Percentiles rank a stretch among this genome's conserved stretches.
phyloP scores from a whole-genome alignment of 1,284 basidiomycete genomes.

The Sutorius eximius region DNA sequence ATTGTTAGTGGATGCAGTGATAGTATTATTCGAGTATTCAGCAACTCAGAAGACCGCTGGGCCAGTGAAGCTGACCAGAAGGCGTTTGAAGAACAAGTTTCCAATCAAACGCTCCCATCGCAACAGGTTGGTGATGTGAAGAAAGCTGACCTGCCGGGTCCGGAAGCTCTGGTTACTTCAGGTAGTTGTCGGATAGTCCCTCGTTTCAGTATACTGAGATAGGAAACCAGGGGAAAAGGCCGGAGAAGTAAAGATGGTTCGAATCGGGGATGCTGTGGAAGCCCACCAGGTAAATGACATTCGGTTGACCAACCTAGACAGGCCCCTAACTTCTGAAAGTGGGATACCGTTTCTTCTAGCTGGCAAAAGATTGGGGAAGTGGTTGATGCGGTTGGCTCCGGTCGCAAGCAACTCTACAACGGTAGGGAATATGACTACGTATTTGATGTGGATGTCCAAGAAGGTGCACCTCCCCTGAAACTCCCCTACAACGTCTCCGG shows the following conservation, averaged over 20 bases:
- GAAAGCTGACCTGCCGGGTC: conserved; percentile 82
- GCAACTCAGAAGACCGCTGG: conserved; percentile 70
- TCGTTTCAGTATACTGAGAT: conserved; percentile 9
- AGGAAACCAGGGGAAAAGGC: conserved; percentile 73
- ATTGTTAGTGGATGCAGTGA: conserved; percentile 92
- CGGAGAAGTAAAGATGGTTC: conserved; percentile 92
- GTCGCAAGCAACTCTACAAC: conserved; percentile 83
- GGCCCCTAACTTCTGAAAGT: conserved; percentile 43
- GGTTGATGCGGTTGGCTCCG: conserved; percentile 88
- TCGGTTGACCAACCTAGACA: neutral
- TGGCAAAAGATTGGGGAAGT: conserved; percentile 98
- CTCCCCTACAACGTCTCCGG: conserved; percentile 91
- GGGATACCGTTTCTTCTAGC: conserved; percentile 66
- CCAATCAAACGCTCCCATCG: conserved; percentile 65
- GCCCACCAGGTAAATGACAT: conserved; percentile 71
- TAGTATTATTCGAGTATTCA: conserved; percentile 86
- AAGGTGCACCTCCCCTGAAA: conserved; percentile 91
- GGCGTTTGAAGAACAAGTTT: conserved; percentile 71
- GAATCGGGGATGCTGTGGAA: conserved; percentile 76
- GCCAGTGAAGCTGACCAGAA: conserved; percentile 68
- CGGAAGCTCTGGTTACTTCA: conserved; percentile 73
- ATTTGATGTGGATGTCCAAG: conserved; percentile 95
- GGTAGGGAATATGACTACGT: conserved; percentile 99
- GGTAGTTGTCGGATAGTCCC: conserved; percentile 43
- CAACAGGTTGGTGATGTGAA: conserved; percentile 93